phyloP scores from a whole-genome alignment of 2,329 filamentous ascomycete genomes.

The Dissoconium aciculare region DNA sequence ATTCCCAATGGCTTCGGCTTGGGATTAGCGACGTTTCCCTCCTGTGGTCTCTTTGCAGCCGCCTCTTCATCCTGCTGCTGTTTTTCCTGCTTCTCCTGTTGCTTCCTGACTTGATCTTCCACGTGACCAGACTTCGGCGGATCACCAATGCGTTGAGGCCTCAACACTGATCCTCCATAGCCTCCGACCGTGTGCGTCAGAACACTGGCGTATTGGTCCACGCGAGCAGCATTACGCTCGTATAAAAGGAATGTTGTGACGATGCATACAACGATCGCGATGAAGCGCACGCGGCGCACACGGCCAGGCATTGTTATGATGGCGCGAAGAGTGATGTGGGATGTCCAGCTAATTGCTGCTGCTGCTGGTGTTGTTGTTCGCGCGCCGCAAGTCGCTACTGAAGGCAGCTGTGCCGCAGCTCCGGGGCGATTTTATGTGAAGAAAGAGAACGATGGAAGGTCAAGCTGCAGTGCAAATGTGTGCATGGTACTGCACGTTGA shows the following conservation, averaged over 20 bases:
- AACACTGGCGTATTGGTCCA: slow-evolving; percentile 8
- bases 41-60: slow-evolving; percentile 1
- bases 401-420: no score
- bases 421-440: no score
- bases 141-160: not conserved
- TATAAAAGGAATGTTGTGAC: slow-evolving; percentile 16
- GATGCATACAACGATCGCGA: slow-evolving; percentile 15
- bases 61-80: slow-evolving; percentile 5
- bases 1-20: slow-evolving; percentile 2
- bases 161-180: slow-evolving; percentile 11
- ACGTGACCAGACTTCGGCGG: not conserved
- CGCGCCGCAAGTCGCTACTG: no score
- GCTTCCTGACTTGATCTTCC: slow-evolving; percentile 1
- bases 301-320: slow-evolving; percentile 15
- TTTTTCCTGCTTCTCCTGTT: slow-evolving; percentile 5
- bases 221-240: slow-evolving; percentile 9
- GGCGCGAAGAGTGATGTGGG: no score
- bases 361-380: no score
- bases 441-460: no score
- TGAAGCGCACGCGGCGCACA: slow-evolving; percentile 13
- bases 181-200: slow-evolving; percentile 7
- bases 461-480: no score
- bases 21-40: not conserved
- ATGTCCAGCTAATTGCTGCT: no score
- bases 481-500: no score